Evolutionary conservation across 495 filamentous ascomycete genomes (phyloP), one percentile per base, ranked within the genome.

Genomic region (Podospora conica): DNA sequence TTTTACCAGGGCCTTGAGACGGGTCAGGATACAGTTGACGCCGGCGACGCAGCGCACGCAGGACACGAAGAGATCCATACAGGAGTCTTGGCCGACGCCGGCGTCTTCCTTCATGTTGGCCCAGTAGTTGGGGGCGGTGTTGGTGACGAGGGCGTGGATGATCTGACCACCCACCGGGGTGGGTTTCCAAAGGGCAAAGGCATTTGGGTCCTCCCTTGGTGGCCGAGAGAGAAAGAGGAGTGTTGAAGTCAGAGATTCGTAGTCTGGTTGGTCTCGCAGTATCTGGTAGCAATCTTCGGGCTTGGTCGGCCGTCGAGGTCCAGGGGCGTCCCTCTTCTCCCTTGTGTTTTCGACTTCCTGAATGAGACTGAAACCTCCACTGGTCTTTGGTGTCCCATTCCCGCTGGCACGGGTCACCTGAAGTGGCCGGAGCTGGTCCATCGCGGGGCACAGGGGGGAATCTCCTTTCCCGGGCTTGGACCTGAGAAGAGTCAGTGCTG

Each of bases 61-160:
- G 71, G 79, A 77, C 8, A 91, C 63, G 15, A 98, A 74, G 5
- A 84, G 71, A 18, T 68, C 71, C 9, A 80, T 58, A 1, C 76
- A 75, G 0, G 70, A 69, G 18, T 66, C 65, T 28, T 66, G 64
- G 23, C 54, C 33, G 29, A 70, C 59, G 11, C 61, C 69, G 15
- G 77, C 78, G 62, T 80, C 79, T 66, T 82, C 77, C 63, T 81
- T 75, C 27, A 92, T 68, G 28, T 83, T 67, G n/a, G 77, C 65
- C 93, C 93, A 97, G 75, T 90, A 92, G 68, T 91, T 87, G 6
- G 90, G 88, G 7, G 93, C 79, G 53, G 88, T 90, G 40, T 84
- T 84, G 40, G 79, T 85, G 64, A 92, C 85, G 68, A 97, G 77
- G 10, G 82, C 74, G 71, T 89, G 87, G 58, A 92, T 78, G 7